Base-by-base conservation (phyloP, 2,329 filamentous ascomycete genomes). In the Didymella segeticola region DNA sequence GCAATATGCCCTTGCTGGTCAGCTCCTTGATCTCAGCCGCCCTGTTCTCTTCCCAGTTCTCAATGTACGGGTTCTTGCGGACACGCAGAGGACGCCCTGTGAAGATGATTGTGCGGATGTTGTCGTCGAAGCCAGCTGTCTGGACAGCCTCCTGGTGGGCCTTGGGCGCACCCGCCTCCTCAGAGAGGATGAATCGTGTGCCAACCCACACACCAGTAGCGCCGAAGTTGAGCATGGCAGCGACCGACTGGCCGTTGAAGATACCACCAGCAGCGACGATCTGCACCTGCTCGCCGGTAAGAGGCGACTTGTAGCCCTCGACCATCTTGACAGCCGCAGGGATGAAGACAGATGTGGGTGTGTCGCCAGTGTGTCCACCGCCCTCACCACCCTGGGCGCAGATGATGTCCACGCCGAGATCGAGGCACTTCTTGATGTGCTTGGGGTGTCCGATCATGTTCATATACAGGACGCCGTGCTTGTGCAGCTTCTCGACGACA, bases 361-460 rank as follows among this genome's bases (percentile, higher is more conserved):
- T 89, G 76, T 97, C 90, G 70, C 95, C 95, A 12, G 92, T 97
- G 83, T 97, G 93, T 64, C 95, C 95, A 75, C 95, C 95, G 61
- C 95, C 95, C 81, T 99, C 95, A 68, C 95, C 93, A 74, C 95
- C 95, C 81, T 99, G 95, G 46, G 95, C 95, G 82, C 93, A 98
- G 81, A 99, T 98, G 70, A 99, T 89, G 78, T 99, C 95, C 67
- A 88, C 91, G 63, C 93, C 95, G 54, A 74, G 85, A 43, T 93
- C 91, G 59, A 99, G 84, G 78, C 91, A 96, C 84, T 98, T 99
- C 79, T 91, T 85, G 61, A 96, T 93, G 81, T 99, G 95, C 87
- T 99, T 99, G 73, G 95, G 93, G 84, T 99, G 95, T 64, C 95
- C 95, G 75, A 99, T 93, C 95, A 99, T 99, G 88, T 99, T 99